Conservation (phyloP, 768 basidiomycete species). For the Pholiota microspora region DNA sequence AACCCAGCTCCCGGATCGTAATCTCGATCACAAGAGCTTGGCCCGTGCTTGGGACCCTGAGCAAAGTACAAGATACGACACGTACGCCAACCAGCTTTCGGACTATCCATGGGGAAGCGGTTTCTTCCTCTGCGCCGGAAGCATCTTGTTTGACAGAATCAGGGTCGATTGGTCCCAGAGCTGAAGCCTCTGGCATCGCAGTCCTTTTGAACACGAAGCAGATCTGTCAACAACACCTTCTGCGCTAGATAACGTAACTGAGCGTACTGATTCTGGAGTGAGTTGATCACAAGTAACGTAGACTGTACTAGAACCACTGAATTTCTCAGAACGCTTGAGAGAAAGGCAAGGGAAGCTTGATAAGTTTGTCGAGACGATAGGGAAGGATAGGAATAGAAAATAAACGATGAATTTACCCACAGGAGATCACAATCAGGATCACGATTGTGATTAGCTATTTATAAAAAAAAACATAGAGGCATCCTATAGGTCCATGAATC, state of each 20-base stretch:
- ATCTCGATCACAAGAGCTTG: neutral
- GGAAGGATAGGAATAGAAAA: neutral
- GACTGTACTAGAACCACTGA: too few relatives aligned
- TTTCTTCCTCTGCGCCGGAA: conserved; percentile 46
- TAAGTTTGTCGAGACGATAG: too few relatives aligned
- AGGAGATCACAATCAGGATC: neutral
- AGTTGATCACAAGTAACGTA: too few relatives aligned
- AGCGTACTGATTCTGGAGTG: too few relatives aligned
- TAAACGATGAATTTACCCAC: neutral
- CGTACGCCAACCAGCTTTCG: conserved; percentile 63
- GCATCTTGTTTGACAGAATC: conserved; percentile 34
- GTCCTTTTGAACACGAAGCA: neutral
- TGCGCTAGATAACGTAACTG: too few relatives aligned
- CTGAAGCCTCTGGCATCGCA: conserved; percentile 27
- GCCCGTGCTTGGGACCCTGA: too few relatives aligned
- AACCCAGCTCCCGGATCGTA: too few relatives aligned
- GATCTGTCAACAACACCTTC: too few relatives aligned
- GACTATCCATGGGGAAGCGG: conserved; percentile 59
- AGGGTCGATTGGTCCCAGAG: conserved; percentile 51
- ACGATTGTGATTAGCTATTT: neutral
- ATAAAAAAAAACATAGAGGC: too few relatives aligned
- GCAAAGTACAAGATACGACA: conserved; percentile 7
- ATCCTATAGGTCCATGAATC: too few relatives aligned
- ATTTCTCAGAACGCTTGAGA: too few relatives aligned
- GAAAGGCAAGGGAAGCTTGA: neutral